Evolutionary conservation across 345 rosid genomes (phyloP), one percentile per base, ranked within the genome.

Genomic region (Hibiscus tridactylites): DNA sequence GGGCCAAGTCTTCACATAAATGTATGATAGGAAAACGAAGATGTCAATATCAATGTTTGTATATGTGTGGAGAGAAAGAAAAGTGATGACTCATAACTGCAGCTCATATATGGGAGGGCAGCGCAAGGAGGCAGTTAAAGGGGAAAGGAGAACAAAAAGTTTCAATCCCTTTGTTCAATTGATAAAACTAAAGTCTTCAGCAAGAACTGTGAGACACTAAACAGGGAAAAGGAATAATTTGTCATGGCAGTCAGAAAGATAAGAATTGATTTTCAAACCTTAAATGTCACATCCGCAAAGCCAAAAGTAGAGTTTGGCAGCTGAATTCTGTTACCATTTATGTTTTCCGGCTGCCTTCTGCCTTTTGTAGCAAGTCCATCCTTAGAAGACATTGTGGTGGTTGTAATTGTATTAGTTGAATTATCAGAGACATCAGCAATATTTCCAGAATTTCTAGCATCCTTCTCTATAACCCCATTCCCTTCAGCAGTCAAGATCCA

Each of bases 401-500:
- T 63, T n/a, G 53, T 49, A 65, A 61, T 60, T n/a, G 53, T 49
- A 65, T 64, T 77, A 42, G 77, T 73, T 53, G 72, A 75, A 61
- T 77, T 71, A 65, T 81, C 85, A 74, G 50, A 44, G 68, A 60
- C 77, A 79, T 79, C 65, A 56, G 65, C 63, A 74, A 73, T 69
- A 46, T 66, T 59, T 68, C 75, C 79, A 19, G 65, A 68, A 52
- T 76, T 82, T 65, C 61, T 79, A 29, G 17, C 74, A 71, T 79
- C 81, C 66, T 83, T 83, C 72, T 76, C 83, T 66, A 70, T 71
- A 65, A 85, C 90, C 62, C 75, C 85, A 54, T 77, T 77, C 71
- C 92, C 95, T 89, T 91, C 91, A 74, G 87, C 86, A 72, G 87
- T 90, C 83, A 91, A 75, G 71, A 90, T 89, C 98, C 98, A 94